phyloP scores from a whole-genome alignment of 352 stramenopile species.

The Thraustochytrium sp. region DNA sequence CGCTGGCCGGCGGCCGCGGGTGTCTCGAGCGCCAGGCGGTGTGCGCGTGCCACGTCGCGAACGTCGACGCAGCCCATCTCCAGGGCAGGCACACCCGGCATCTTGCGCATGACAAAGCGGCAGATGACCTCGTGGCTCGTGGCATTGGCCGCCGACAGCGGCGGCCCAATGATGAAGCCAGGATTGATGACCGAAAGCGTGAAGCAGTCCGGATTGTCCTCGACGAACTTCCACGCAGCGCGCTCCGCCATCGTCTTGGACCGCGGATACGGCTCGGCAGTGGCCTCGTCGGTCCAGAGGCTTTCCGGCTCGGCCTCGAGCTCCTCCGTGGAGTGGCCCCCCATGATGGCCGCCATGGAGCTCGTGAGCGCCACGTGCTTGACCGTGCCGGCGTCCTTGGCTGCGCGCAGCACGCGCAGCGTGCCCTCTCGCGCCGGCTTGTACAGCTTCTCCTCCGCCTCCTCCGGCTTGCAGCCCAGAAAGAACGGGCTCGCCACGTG shows the following conservation, averaged over 20 bases:
- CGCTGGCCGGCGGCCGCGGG: neutral
- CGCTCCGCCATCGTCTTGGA: constrained; percentile 56
- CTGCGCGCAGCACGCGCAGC: constrained; percentile 48
- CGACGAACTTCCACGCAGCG: constrained; percentile 52
- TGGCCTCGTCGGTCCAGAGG: constrained; percentile 49
- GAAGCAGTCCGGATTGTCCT: neutral
- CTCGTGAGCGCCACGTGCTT: constrained; percentile 56
- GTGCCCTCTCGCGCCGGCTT: constrained; percentile 54
- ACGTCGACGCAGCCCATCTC: constrained; percentile 48
- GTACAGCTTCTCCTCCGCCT: constrained; percentile 51
- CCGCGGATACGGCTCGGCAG: constrained; percentile 47
- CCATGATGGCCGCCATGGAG: constrained; percentile 53
- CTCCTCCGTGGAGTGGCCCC: constrained; percentile 27
- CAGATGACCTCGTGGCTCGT: constrained; percentile 33
- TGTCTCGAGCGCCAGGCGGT: constrained; percentile 48
- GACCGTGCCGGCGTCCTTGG: constrained; percentile 46
- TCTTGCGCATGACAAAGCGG: constrained; percentile 38
- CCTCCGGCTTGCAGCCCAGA: constrained; percentile 10
- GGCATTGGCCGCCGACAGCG: neutral
- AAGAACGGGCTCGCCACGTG: constrained; percentile 53
- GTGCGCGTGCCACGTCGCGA: constrained; percentile 50
- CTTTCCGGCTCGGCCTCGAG: constrained; percentile 24
- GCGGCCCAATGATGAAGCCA: constrained; percentile 47
- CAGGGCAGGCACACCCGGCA: constrained; percentile 43
- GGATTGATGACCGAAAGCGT: constrained; percentile 53